Evolutionary conservation across 192 early-diverging fungal species (phyloP), one percentile per base, ranked within the genome.

Genomic region (Coemansia javaensis): DNA sequence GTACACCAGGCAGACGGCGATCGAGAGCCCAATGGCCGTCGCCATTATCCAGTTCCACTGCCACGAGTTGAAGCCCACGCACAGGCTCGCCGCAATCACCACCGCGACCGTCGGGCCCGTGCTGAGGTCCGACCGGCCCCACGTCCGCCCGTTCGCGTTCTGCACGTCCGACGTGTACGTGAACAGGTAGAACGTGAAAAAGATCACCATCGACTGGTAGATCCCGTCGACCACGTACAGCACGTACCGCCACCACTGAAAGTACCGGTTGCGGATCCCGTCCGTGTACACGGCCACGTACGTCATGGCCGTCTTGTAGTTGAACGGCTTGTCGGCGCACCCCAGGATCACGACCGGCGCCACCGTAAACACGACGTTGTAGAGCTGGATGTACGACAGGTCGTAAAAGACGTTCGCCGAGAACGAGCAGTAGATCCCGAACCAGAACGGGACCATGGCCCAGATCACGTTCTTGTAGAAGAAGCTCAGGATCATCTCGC

Each of bases 381-480:
- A 99, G 39, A 87, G 82, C 0, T 91, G 87, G 50, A 91, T 87
- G 0, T 91, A 94, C 96, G 94, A 99, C 47, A 93, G 91, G 67
- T 99, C 96, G 68, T 95, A 99, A 5, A 99, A 66, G 14, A 93
- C 96, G 76, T 94, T 83, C 7, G 94, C 96, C 22, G 94, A 94
- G 59, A 95, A 97, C 6, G 89, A 89, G 58, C 94, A 95, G 73
- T 90, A 91, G 54, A 90, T 81, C 2, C 93, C 84, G 70, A 75
- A 87, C 96, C 96, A 99, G 53, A 99, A 89, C 78, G 97, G 96
- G 33, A 93, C 97, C 58, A 94, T 78, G 75, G 96, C 97, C 53
- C 97, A 77, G 21, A 92, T 89, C 45, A 99, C 93, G 67, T 99
- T 99, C 77, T 99, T 99, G 81, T 99, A 99, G 77, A 99, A 99